Base-by-base conservation (phyloP, 805 yeast species). In the Brettanomyces naardenensis region DNA sequence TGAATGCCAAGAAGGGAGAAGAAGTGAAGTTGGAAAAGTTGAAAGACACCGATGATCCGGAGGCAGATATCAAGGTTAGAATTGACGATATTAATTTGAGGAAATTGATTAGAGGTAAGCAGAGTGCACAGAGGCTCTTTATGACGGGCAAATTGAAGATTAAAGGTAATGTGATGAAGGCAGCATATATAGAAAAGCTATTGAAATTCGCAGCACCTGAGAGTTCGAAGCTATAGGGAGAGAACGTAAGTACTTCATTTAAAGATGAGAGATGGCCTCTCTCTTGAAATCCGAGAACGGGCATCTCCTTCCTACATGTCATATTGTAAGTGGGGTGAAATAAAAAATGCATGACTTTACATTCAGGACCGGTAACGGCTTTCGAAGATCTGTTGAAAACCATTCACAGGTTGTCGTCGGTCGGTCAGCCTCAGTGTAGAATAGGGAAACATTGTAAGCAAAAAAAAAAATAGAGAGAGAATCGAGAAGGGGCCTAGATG, bases 161-260 rank as follows among this genome's bases (percentile, higher is more conserved):
- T 46, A 83, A 80, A 69, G 95, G 95, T 47, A 84, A 87, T 66
- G 80, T 86, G 65, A 82, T 82, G 89, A 86, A 86, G 70, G 95
- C 95, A 38, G 75, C 89, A 32, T 74, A 75, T 42, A 74, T 83
- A 43, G 90, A 82, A 61, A 64, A 71, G 35, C 74, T 83, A 35
- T 71, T 83, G 63, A 78, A 78, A 68, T 56, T 64, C 40, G 71
- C 73, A 5, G 51, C 46, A 19, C 70, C 71, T 15, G 52, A 56
- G 19, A 63, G 64, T 56, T 57, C 74, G 28, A 71, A 71, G 58
- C 59, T 71, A 33, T 71, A 56, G n/a, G 30, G 10, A 15, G n/a
- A n/a, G 13, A 9, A 26, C 13, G 10, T 19, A 19, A n/a, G 17
- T 18, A 19, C 13, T n/a, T 31, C 17, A 14, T 14, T 28, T 10